Conservation (phyloP, 768 basidiomycete genomes). For the Amanita thiersii region DNA sequence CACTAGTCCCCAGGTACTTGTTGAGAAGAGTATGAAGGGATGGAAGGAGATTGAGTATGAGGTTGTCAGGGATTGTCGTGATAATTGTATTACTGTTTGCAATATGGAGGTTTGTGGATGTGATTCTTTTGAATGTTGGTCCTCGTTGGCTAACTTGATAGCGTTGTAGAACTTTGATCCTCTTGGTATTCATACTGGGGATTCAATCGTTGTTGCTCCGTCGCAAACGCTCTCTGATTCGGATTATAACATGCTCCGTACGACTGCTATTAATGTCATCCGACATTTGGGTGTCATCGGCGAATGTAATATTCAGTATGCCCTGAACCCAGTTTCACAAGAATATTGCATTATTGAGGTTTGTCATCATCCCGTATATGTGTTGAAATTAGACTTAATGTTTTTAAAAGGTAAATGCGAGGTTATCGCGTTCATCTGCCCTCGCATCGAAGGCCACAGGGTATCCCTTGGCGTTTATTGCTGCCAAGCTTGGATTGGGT, state of each 20-base stretch:
- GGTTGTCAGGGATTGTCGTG: slow-evolving; percentile 93
- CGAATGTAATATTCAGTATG: slow-evolving; percentile 99
- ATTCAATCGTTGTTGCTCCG: slow-evolving; percentile 96
- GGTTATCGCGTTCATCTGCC: slow-evolving; percentile 94
- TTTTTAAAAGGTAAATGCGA: slow-evolving; percentile 66
- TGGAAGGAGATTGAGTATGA: slow-evolving; percentile 99
- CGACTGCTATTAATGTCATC: slow-evolving; percentile 96
- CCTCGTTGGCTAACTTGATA: neutral
- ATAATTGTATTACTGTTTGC: slow-evolving; percentile 99
- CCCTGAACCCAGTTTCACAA: slow-evolving; percentile 88
- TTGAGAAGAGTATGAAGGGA: slow-evolving; percentile 99
- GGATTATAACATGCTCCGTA: slow-evolving; percentile 99
- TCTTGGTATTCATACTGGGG: slow-evolving; percentile 95
- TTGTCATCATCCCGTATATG: slow-evolving; percentile 5
- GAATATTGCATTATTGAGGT: slow-evolving; percentile 99
- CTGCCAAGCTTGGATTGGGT: slow-evolving; percentile 94
- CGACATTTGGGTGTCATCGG: slow-evolving; percentile 97
- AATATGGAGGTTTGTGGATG: slow-evolving; percentile 99
- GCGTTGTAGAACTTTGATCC: slow-evolving; percentile 91
- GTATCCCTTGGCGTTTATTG: slow-evolving; percentile 96
- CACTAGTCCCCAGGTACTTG: slow-evolving; percentile 95
- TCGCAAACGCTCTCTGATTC: slow-evolving; percentile 97
- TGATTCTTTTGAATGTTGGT: slow-evolving; percentile 4
- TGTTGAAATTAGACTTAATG: neutral
- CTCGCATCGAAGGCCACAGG: slow-evolving; percentile 98